Evolutionary conservation across 176 grass and related monocot species (phyloP).

Genomic region (Zizania latifolia): DNA sequence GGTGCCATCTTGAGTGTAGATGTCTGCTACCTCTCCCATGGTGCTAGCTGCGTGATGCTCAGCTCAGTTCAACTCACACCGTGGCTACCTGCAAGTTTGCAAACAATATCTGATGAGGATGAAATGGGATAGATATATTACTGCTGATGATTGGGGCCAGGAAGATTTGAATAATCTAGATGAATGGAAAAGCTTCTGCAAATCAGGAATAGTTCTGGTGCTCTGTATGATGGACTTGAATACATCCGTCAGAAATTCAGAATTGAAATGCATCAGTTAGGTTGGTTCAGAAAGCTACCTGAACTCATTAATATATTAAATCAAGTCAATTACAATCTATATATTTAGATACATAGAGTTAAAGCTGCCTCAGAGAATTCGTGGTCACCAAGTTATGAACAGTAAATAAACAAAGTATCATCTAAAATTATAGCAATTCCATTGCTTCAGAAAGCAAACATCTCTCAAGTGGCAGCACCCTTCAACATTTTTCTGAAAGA

Average conservation of each 20-base stretch:
- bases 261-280: not conserved
- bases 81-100: conserved; percentile 5
- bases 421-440: not conserved
- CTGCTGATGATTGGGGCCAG: not conserved
- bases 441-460: not conserved
- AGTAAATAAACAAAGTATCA: not conserved
- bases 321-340: not conserved
- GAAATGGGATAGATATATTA: not conserved
- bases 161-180: not conserved
- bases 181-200: not conserved
- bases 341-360: not conserved
- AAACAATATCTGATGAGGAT: not conserved
- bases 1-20: conserved; percentile 75
- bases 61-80: not conserved
- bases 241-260: not conserved
- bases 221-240: not conserved
- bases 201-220: not conserved
- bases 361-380: not conserved
- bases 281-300: too few species aligned
- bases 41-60: not conserved
- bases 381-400: not conserved
- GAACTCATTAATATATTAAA: not conserved
- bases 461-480: not conserved
- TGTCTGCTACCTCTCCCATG: conserved; percentile 48
- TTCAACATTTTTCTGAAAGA: not conserved